Evolutionary conservation across 1,139 yeast genomes (phyloP), one percentile per base, ranked within the genome.

Genomic region (Nakaseomyces delphensis): DNA sequence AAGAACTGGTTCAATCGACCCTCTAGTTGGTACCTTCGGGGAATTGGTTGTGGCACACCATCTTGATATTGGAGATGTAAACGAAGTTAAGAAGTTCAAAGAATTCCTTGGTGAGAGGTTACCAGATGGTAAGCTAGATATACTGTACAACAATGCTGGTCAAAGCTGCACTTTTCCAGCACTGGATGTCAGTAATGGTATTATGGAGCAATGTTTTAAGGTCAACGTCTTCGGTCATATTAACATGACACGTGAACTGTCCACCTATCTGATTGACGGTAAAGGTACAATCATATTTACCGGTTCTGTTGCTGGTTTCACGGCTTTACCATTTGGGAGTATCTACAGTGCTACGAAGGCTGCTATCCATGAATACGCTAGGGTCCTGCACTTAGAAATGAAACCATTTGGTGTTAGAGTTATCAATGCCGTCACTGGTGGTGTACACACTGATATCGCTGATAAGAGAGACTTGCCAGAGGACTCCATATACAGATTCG

Each of bases 221-320:
- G 86, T 81, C 19, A 84, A 84, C 55, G 82, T 83, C 0, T 73
- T 73, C 56, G 89, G 85, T 0, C 80, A 83, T 3, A 70, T 82
- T 48, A 70, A 83, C 52, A 51, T 80, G 56, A 74, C 77, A 4
- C 68, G 86, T 38, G 85, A 76, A 48, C 70, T 83, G 43, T 55
- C 71, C 1, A 71, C 73, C 3, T 67, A 77, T 48, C 53, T 84
- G 14, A 80, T 83, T 46, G 74, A 73, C 36, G 79, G 84, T 1
- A 71, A 79, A 54, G 94, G 94, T 4, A 74, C 78, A 0, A 72
- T 84, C 50, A 78, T 82, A 1, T 81, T 82, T 57, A 83, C 91
- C 0, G 91, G 93, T 1, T 80, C 89, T 2, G 64, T 80, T 3
- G 76, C 84, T 14, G 93, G 84, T 2, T 48, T 77, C 21, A 62